Percentiles rank a stretch among this genome's conserved stretches.
phyloP scores from a whole-genome alignment of 1,284 basidiomycete species.

The Malassezia pachydermatis region DNA sequence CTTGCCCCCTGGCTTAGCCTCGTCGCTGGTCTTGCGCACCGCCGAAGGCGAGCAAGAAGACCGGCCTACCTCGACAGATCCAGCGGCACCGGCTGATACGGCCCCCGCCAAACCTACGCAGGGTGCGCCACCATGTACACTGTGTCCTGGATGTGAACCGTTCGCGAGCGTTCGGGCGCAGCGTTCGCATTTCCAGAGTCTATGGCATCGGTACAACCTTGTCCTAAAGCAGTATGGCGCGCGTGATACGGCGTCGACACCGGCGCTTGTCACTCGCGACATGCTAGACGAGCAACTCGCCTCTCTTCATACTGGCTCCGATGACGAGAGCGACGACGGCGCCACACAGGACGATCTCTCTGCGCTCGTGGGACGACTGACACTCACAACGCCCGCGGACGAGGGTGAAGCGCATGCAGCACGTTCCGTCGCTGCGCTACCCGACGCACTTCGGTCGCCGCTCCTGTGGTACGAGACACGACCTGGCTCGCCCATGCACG shows the following conservation, averaged over 20 bases:
- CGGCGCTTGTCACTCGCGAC: slow-evolving; percentile 19
- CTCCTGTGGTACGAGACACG: slow-evolving; percentile 78
- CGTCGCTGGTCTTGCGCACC: slow-evolving; percentile 22
- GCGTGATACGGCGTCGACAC: not conserved
- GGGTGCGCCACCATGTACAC: slow-evolving; percentile 26
- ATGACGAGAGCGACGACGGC: slow-evolving; percentile 22
- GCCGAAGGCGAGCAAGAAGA: slow-evolving; percentile 1
- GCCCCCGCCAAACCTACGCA: not conserved
- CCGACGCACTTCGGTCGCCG: slow-evolving; percentile 54
- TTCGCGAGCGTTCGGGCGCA: slow-evolving; percentile 74
- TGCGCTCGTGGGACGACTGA: slow-evolving; percentile 26
- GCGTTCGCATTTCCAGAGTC: slow-evolving; percentile 75
- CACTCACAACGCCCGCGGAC: slow-evolving; percentile 14
- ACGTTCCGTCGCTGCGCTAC: slow-evolving; percentile 43
- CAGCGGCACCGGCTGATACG: not conserved
- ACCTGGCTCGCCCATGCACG: slow-evolving; percentile 46
- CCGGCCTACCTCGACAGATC: not conserved
- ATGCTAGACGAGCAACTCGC: slow-evolving; percentile 28
- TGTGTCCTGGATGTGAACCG: slow-evolving; percentile 49
- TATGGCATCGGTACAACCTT: slow-evolving; percentile 97
- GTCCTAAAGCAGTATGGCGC: slow-evolving; percentile 51
- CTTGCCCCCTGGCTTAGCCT: slow-evolving; percentile 20
- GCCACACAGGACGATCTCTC: slow-evolving; percentile 22
- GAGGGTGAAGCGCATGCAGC: slow-evolving; percentile 37
- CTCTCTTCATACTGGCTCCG: slow-evolving; percentile 12